Conservation (phyloP, 768 basidiomycete species). For the Wakefieldia striispora region DNA sequence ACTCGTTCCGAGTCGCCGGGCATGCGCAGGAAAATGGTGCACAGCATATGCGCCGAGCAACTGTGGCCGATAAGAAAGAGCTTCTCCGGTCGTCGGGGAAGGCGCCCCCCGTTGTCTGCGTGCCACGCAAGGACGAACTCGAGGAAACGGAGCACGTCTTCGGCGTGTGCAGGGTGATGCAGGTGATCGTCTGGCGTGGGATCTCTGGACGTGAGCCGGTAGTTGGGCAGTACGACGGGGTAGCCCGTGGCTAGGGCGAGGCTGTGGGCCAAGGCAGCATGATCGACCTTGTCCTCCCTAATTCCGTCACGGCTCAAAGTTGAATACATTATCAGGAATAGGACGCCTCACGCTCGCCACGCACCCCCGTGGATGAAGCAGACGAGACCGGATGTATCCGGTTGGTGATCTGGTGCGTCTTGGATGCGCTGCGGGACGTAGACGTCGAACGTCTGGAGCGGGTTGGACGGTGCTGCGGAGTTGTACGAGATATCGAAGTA, state of each 20-base stretch:
- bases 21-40: slow-evolving; percentile 61
- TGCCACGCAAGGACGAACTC: slow-evolving; percentile 51
- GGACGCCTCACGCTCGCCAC: slow-evolving; percentile 64
- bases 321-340: not conserved
- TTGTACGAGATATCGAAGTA: slow-evolving; percentile 38
- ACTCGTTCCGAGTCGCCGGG: slow-evolving; percentile 32
- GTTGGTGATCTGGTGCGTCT: not conserved
- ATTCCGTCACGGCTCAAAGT: slow-evolving; percentile 1
- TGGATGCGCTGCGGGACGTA: slow-evolving; percentile 35
- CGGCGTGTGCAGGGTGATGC: slow-evolving; percentile 68
- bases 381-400: slow-evolving; percentile 41
- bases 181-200: slow-evolving; percentile 39
- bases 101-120: slow-evolving; percentile 8
- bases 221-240: slow-evolving; percentile 74
- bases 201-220: slow-evolving; percentile 58
- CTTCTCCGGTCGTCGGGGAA: slow-evolving; percentile 37
- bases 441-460: slow-evolving; percentile 53
- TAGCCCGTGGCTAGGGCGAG: slow-evolving; percentile 49
- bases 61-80: slow-evolving; percentile 76
- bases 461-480: slow-evolving; percentile 21
- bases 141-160: slow-evolving; percentile 63
- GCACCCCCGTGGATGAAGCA: slow-evolving; percentile 84
- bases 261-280: slow-evolving; percentile 49
- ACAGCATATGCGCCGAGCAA: slow-evolving; percentile 79
- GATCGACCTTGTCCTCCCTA: slow-evolving; percentile 73